Evolutionary conservation across 1,284 basidiomycete species (phyloP), one percentile per base, ranked within the genome.

Genomic region (Cerrena zonata): DNA sequence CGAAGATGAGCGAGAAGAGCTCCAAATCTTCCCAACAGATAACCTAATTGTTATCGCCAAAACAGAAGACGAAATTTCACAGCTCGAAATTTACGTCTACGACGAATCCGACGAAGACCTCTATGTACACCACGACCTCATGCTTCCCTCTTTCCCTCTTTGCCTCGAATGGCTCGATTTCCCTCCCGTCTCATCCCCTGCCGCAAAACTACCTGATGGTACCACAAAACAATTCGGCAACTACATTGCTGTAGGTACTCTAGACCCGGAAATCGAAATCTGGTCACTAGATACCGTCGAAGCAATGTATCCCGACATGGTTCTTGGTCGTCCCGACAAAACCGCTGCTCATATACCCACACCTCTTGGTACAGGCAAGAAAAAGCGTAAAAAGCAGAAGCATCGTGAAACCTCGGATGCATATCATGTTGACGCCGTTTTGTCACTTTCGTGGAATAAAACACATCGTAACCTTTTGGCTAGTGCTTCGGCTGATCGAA

Each of bases 91-190:
- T 57, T 94, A 94, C 70, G 85, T 96, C 56, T 96, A 95, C 70
- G 92, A 95, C 68, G 93, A 96, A 62, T 76, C 82, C 0, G 78
- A 91, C 73, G 92, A 95, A 65, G 94, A 93, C 64, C 80, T 99
- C 26, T 99, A 95, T 66, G 90, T 91, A 24, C 96, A 99, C 67
- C 96, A 99, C 71, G 96, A 99, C 68, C 80, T 98, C 62, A 91
- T 99, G 84, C 82, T 99, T 15, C 95, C 95, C 52, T 90, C 92
- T 53, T 96, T 98, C 73, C 96, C 96, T 2, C 86, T 99, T 53
- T 98, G 95, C 62, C 86, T 99, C 52, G 96, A 99, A 77, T 99
- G 96, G 96, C 86, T 99, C 56, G 92, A 99, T 69, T 98, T 94
- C 67, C 79, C 86, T 11, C 90, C 92, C 19, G 74, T 80, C 15